Evolutionary conservation across 768 basidiomycete genomes (phyloP).

Genomic region (Boletus reticuloceps): DNA sequence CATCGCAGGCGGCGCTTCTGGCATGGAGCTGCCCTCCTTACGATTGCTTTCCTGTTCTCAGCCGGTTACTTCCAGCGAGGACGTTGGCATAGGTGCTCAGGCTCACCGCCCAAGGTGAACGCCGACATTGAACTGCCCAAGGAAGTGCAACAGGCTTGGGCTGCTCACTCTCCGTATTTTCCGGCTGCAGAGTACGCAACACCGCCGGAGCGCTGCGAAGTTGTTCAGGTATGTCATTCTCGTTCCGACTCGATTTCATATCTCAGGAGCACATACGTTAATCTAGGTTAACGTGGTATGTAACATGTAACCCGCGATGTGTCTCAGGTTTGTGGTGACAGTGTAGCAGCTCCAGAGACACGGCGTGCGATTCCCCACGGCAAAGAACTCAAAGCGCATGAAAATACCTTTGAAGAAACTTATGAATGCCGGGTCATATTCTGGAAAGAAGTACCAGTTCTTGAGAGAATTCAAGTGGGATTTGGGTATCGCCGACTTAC

Average conservation of each 20-base stretch:
- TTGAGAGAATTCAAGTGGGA: constrained; percentile 55
- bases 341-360: constrained; percentile 68
- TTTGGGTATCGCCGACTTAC: constrained; percentile 55
- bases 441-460: constrained; percentile 52
- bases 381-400: constrained; percentile 43
- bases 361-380: constrained; percentile 75
- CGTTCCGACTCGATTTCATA: background rate
- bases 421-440: constrained; percentile 42
- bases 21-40: constrained; percentile 4
- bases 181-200: constrained; percentile 43
- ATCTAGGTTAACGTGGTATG: constrained; percentile 32
- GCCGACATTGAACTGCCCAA: constrained; percentile 12
- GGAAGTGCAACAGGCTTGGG: constrained; percentile 45
- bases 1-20: constrained; percentile 2
- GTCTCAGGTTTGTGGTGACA: constrained; percentile 3
- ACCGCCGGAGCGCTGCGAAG: constrained; percentile 47
- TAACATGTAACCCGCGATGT: background rate
- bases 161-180: constrained; percentile 60
- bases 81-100: constrained; percentile 2
- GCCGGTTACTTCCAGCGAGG: constrained; percentile 12
- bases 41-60: constrained; percentile 14
- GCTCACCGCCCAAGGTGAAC: background rate
- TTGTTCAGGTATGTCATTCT: constrained; percentile 48
- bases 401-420: constrained; percentile 52
- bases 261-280: background rate